Base-by-base conservation (phyloP, 371 early-diverging fungal species). In the Nematocida ironsii region DNA sequence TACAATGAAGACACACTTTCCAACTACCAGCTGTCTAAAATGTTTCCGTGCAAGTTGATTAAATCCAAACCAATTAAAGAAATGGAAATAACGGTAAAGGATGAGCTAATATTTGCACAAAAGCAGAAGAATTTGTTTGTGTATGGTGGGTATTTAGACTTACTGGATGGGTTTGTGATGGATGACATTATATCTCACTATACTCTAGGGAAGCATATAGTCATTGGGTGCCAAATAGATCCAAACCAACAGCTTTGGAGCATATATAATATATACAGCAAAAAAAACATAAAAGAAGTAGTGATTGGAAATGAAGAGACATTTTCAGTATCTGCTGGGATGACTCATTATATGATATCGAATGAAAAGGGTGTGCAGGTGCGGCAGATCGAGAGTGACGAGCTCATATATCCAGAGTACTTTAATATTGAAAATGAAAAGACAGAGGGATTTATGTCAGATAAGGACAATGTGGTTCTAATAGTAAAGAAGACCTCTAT, bases 71-170 rank as follows among this genome's bases (percentile, higher is more conserved):
- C 71, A 5, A 18, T 70, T 6, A 48, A 82, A n/a, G 57, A 54
- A 5, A 60, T 45, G 20, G 56, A 57, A 20, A 16, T 78, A n/a
- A 13, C 20, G 7, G 80, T 78, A 18, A 16, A 47, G 42, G 61
- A 62, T 40, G 80, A 70, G 11, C 54, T 78, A 4, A 44, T 78
- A 5, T 4, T 78, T 4, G 55, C 27, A 13, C 80, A 58, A 18
- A 69, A 56, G 39, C 80, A 78, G 57, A 78, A 71, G 60, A 78
- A 78, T 45, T 4, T 78, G 23, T 78, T 70, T 45, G 45, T 78
- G 5, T 78, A 78, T 52, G 70, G 80, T 25, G 80, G 80, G 11
- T 23, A 60, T 25, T 47, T 78, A 27, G 80, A 78, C 20, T 58
- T 78, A 27, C 18, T 78, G 5, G 80, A 78, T 71, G 80, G 70